Base-by-base conservation (phyloP, 306 rosid species). In the Begonia masoniana region DNA sequence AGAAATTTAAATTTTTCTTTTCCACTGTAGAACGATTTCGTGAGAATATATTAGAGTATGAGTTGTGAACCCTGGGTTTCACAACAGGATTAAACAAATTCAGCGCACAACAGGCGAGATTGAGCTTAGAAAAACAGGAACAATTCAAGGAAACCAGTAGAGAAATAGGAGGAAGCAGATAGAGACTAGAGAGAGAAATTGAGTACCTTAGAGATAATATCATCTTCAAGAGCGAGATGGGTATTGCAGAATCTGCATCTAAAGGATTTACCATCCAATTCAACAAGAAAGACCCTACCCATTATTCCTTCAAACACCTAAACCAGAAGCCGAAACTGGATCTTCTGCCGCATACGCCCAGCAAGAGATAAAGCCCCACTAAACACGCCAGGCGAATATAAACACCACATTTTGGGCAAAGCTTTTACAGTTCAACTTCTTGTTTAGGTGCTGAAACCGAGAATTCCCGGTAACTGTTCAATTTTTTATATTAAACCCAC, bases 231-330 rank as follows among this genome's bases (percentile, higher is more conserved):
- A 17, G 86, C 93, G 36, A 84, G 79, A 58, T 76, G 77, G 74
- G 63, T 66, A 2, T 74, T 43, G 46, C 94, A 84, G 68, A 56
- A 64, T 62, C 51, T 64, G 78, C 97, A 88, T 42, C 88, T 48
- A 56, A 63, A 88, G 31, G 71, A 59, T 64, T 75, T 82, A 61
- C 95, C 97, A 12, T 88, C 85, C 72, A 85, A 78, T 66, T 88
- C 89, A 47, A 85, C 70, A 24, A 74, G 49, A 60, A 80, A 85
- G 52, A 82, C 47, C 68, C 95, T 82, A 43, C 97, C 97, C 97
- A 86, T 81, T 21, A 5, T 52, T 50, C 41, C 58, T 57, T 58
- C 42, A 61, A 16, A 41, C 41, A 41, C 57, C 58, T 57, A 61
- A 61, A 61, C 43, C 41, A 16, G 41, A 19, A 8, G 15, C 12